Base-by-base conservation (phyloP, 495 filamentous ascomycete species). In the Hypomontagnella monticulosa region DNA sequence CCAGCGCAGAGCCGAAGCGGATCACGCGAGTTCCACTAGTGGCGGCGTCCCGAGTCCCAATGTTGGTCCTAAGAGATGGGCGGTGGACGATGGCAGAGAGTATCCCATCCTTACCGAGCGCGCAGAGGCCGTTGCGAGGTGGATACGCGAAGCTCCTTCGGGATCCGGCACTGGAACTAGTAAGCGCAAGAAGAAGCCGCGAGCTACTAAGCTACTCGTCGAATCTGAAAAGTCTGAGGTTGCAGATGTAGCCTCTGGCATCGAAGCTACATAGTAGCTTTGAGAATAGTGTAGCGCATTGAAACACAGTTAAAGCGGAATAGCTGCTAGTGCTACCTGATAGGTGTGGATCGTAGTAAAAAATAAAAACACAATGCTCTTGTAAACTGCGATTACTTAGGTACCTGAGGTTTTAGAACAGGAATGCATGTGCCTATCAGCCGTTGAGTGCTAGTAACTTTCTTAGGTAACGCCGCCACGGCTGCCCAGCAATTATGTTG, bases 51-150 rank as follows among this genome's bases (percentile, higher is more conserved):
- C 73, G 16, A 73, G 66, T 30, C 59, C 71, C 12, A 68, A 71
- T 18, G 63, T 71, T 9, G 66, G 73, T 44, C 82, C 83, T 9
- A 88, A 88, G 60, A 72, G 87, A 4, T 88, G 88, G 87, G 85
- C 87, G 9, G 81, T 85, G 49, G 85, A 87, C 38, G 86, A 88
- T 58, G 86, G 82, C 4, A 85, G 82, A 70, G 89, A 91, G 60
- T 90, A 89, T 71, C 85, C 86, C 0, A 86, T 91, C 63, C 79
- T 82, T 4, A 90, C 88, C 5, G 89, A 91, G 52, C 80, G 90
- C 36, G 90, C 90, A 0, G 80, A 84, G 40, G 84, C 83, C 33
- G 81, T 93, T 47, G 83, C 86, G 3, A 78, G 85, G 19, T 93
- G 90, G 90, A 83, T 93, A 44, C 78, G 77, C 23, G 88, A 89